Base-by-base conservation (phyloP, 2,329 filamentous ascomycete species). In the Orbilia ellipsospora region DNA sequence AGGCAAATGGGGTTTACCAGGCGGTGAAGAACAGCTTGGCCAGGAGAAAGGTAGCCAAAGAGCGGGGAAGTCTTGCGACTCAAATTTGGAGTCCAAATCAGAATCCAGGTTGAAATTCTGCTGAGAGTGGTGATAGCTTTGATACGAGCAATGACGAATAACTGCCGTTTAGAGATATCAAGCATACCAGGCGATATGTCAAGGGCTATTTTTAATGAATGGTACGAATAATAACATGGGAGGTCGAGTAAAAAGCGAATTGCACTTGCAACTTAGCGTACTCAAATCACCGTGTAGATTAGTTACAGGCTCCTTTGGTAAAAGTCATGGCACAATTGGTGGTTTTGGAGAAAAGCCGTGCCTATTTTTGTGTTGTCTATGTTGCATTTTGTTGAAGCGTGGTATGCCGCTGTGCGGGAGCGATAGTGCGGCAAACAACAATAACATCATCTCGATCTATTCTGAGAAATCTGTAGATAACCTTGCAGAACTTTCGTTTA, bases 401-500 rank as follows among this genome's bases (percentile, higher is more conserved):
- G 13, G 44, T 48, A 13, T 36, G 31, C 31, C 31, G 31, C 31
- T 36, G 10, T 36, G 31, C 31, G 31, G 31, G 31, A 23, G 23
- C 23, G 23, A 23, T 36, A 36, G 6, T 36, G 31, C 31, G 31
- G 31, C 31, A 36, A 7, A 36, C 31, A 10, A 36, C 5, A 36
- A 36, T 31, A 31, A 31, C 28, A 7, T 3, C 10, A 36, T 48
- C 44, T 18, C 44, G 16, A 48, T 48, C 44, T 36, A 13, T 54
- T 26, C 23, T 18, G 23, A 20, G 16, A 23, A 52, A 40, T 45
- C n/a, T 13, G 8, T 13, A 48, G 13, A n/a, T 48, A 59, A 12
- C 61, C 62, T 10, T 61, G 52, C 13, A 18, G 23, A 54, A 54
- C 8, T 16, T 20, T 55, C 54, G 51, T 68, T 59, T 57, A 45